These are phyloP conservation scores for Escovopsis weberi DNA, from an alignment of 2,329 filamentous ascomycete genomes.

Conservation along the genomic window DNA sequence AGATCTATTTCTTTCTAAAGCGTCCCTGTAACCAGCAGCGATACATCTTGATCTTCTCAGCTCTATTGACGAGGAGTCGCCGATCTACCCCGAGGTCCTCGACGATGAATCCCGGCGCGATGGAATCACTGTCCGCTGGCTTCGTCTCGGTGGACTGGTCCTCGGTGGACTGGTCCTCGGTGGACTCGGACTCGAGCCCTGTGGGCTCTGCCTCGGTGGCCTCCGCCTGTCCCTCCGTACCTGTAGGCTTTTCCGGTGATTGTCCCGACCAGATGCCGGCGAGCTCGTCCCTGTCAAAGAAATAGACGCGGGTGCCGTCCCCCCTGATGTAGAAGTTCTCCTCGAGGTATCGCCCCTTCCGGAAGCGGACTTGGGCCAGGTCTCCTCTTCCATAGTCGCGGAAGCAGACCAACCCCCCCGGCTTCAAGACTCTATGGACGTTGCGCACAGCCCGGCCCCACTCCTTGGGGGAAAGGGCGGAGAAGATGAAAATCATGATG, in stretches of 20 bases:
- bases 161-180: no score
- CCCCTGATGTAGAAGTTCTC: slow-evolving; percentile 97
- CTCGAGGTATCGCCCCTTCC: slow-evolving; percentile 82
- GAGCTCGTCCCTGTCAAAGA: slow-evolving; percentile 82
- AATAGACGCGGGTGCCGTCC: slow-evolving; percentile 92
- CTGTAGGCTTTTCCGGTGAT: neutral
- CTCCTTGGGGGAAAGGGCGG: slow-evolving; percentile 69
- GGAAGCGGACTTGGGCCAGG: slow-evolving; percentile 90
- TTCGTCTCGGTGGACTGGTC: slow-evolving; percentile 4
- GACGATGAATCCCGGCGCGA: slow-evolving; percentile 45
- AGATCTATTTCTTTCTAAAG: slow-evolving; percentile 52
- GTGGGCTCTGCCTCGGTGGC: slow-evolving; percentile 1
- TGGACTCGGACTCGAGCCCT: slow-evolving; percentile 4
- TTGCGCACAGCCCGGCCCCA: slow-evolving; percentile 76
- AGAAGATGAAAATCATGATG: slow-evolving; percentile 95
- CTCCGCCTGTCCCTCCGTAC: no score
- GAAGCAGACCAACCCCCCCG: slow-evolving; percentile 86
- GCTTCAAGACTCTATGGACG: slow-evolving; percentile 69
- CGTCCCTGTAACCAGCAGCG: slow-evolving; percentile 87
- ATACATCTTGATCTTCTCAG: slow-evolving; percentile 92
- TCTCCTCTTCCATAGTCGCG: slow-evolving; percentile 94
- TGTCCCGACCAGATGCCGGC: slow-evolving; percentile 57
- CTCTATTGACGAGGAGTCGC: slow-evolving; percentile 81
- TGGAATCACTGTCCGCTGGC: slow-evolving; percentile 11
- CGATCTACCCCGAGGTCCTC: slow-evolving; percentile 72